phyloP scores from a whole-genome alignment of 2,329 filamentous ascomycete species.

The Ilyonectria destructans region DNA sequence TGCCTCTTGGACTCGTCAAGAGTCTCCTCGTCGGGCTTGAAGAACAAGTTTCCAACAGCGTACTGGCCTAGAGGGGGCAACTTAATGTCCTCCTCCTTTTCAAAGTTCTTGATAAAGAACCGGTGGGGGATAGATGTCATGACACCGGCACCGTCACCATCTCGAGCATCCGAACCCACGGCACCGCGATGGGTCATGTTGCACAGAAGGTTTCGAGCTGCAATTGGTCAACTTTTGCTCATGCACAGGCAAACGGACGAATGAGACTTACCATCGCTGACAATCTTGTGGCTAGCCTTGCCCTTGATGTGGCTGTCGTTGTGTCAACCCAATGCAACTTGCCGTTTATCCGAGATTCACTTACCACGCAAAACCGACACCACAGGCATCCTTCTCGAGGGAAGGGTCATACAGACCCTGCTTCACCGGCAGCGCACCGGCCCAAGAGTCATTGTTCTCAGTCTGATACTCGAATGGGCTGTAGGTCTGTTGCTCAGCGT shows the following conservation, averaged over 20 bases:
- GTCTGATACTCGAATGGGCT: slow-evolving; percentile 89
- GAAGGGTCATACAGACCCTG: slow-evolving; percentile 98
- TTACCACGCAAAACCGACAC: slow-evolving; percentile 98
- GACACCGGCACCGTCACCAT: slow-evolving; percentile 98
- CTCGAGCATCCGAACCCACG: slow-evolving; percentile 96
- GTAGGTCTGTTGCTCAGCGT: slow-evolving; percentile 74
- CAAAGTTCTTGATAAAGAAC: slow-evolving; percentile 99
- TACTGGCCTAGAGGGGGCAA: slow-evolving; percentile 93
- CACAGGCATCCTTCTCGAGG: slow-evolving; percentile 98
- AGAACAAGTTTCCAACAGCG: slow-evolving; percentile 97
- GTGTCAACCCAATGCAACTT: slow-evolving; percentile 40
- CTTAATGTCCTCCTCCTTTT: slow-evolving; percentile 89
- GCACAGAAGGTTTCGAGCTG: slow-evolving; percentile 93
- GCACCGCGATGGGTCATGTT: slow-evolving; percentile 99
- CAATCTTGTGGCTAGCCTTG: slow-evolving; percentile 96
- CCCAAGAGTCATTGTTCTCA: slow-evolving; percentile 90
- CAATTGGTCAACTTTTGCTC: slow-evolving; percentile 16
- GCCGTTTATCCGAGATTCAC: slow-evolving; percentile 49
- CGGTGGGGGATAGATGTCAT: slow-evolving; percentile 99
- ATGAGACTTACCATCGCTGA: slow-evolving; percentile 88
- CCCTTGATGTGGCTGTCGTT: slow-evolving; percentile 91
- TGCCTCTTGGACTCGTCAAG: slow-evolving; percentile 91
- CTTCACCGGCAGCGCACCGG: slow-evolving; percentile 94
- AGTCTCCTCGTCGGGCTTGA: slow-evolving; percentile 95
- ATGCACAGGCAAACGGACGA: no score